These are phyloP conservation scores for Arabidopsis lyrata DNA, from an alignment of 441 rosid genomes.

Conservation along the genomic window DNA sequence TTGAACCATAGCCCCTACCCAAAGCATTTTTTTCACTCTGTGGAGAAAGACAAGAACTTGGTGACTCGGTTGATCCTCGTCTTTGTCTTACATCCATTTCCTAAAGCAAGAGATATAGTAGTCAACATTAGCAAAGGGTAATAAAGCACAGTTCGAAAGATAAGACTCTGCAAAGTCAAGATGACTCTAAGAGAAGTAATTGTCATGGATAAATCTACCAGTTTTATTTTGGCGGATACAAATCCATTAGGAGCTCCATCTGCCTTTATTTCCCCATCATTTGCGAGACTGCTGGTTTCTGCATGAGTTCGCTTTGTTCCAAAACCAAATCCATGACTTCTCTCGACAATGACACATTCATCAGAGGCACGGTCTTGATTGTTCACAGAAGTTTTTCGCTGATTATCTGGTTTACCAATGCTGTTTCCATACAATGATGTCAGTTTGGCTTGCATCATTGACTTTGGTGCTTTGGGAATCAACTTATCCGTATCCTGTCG, in stretches of 20 bases:
- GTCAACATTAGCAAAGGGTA: slow-evolving; percentile 37
- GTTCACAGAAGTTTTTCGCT: slow-evolving; percentile 47
- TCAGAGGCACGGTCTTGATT: slow-evolving; percentile 52
- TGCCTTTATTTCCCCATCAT: slow-evolving; percentile 49
- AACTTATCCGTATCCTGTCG: slow-evolving; percentile 47
- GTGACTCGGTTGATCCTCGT: slow-evolving; percentile 71
- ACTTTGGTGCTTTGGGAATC: slow-evolving; percentile 55
- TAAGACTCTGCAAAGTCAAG: slow-evolving; percentile 4
- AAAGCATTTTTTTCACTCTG: slow-evolving; percentile 58
- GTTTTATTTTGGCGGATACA: slow-evolving; percentile 86
- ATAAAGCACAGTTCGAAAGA: slow-evolving; percentile 26
- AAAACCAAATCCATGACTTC: slow-evolving; percentile 48
- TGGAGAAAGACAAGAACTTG: slow-evolving; percentile 66
- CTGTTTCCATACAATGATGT: slow-evolving; percentile 78
- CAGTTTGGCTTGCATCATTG: slow-evolving; percentile 64
- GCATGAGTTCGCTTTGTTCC: slow-evolving; percentile 71
- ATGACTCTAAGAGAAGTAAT: slow-evolving; percentile 15
- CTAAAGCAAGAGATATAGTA: slow-evolving; percentile 48
- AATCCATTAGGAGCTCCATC: slow-evolving; percentile 73
- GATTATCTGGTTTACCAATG: slow-evolving; percentile 51
- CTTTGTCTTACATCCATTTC: slow-evolving; percentile 83
- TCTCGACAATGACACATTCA: slow-evolving; percentile 64
- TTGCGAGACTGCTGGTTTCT: slow-evolving; percentile 57
- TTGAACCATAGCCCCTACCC: slow-evolving; percentile 64
- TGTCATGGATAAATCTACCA: slow-evolving; percentile 57